Conservation (phyloP, 306 rosid genomes). For the Citrullus amarus region DNA sequence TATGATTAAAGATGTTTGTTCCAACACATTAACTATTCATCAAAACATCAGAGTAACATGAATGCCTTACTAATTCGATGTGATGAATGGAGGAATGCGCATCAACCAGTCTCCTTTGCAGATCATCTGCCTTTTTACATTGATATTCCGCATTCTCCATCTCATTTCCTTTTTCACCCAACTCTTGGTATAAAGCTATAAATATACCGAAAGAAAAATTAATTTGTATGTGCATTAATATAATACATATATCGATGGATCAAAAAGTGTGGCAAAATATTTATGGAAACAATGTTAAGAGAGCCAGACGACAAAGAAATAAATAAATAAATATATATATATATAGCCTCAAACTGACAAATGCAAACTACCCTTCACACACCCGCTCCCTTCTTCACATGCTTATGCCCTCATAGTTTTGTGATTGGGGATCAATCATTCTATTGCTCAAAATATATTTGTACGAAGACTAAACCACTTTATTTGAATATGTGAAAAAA, state of each 20-base stretch:
- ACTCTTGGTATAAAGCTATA: conserved; percentile 71
- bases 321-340: not conserved
- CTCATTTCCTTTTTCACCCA: conserved; percentile 84
- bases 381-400: not conserved
- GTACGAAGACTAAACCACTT: not conserved
- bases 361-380: not conserved
- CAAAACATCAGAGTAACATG: not conserved
- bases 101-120: conserved; percentile 65
- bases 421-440: not conserved
- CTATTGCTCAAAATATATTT: too few species aligned
- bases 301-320: not conserved
- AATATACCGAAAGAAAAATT: not conserved
- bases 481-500: not conserved
- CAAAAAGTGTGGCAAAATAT: not conserved
- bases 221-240: not conserved
- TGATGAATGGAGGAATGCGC: conserved; percentile 79
- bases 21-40: not conserved
- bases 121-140: conserved; percentile 45
- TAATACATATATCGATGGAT: not conserved
- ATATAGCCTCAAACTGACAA: not conserved
- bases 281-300: not conserved
- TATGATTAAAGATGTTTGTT: not conserved
- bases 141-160: conserved; percentile 84
- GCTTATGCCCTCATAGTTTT: not conserved
- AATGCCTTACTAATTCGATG: conserved; percentile 58